Conservation (phyloP, 176 grass and related monocot species). For the Coix lacrymajobi region DNA sequence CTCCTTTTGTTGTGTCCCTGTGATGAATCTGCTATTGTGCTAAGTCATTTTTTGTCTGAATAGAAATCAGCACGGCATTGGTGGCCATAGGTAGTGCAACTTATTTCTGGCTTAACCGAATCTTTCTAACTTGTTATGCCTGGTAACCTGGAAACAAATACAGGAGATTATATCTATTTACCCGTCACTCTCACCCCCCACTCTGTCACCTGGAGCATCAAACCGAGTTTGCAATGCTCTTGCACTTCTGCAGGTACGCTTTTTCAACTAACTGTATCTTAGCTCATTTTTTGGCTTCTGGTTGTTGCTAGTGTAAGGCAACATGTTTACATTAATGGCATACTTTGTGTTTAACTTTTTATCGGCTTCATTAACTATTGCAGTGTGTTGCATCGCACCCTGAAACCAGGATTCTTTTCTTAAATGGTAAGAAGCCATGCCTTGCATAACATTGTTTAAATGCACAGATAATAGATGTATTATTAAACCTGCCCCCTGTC, state of each 20-base stretch:
- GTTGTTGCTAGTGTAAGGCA: not conserved
- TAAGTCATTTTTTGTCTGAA: not conserved
- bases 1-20: not conserved
- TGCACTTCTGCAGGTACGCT: conserved; percentile 90
- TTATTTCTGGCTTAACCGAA: conserved; percentile 4
- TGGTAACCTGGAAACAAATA: conserved; percentile 17
- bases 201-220: conserved; percentile 75
- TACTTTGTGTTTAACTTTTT: not conserved
- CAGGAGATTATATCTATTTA: conserved; percentile 98
- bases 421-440: conserved; percentile 57
- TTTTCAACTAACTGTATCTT: not conserved
- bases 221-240: conserved; percentile 98
- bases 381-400: conserved; percentile 96
- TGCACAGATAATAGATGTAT: not conserved
- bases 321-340: not conserved
- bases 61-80: not conserved
- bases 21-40: not conserved
- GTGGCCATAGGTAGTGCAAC: not conserved
- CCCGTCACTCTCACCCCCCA: conserved; percentile 85
- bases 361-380: not conserved
- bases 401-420: conserved; percentile 92
- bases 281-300: not conserved
- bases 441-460: not conserved
- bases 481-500: not conserved
- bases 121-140: conserved; percentile 8